Conservation (phyloP, 441 rosid genomes). For the Pelargonium australe region DNA sequence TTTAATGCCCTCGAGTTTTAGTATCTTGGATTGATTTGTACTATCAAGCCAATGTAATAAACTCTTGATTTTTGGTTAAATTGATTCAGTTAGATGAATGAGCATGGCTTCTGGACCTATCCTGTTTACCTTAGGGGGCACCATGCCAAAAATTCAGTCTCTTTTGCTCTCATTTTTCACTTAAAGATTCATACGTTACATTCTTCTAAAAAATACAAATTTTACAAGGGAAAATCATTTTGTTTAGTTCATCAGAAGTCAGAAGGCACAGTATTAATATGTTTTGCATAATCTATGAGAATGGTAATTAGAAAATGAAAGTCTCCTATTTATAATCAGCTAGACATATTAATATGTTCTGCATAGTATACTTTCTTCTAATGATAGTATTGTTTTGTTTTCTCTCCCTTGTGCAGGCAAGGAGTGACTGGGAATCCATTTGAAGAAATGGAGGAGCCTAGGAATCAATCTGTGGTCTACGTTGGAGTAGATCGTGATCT, state of each 20-base stretch:
- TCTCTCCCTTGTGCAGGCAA: conserved; percentile 44
- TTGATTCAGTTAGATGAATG: background rate
- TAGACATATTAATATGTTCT: background rate
- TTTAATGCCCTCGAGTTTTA: background rate
- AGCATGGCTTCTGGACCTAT: background rate
- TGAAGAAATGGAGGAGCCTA: conserved; percentile 40
- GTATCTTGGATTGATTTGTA: background rate
- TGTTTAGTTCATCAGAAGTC: too few relatives aligned
- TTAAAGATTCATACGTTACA: too few relatives aligned
- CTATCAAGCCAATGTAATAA: background rate
- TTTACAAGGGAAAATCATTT: too few relatives aligned
- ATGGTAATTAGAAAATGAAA: too few relatives aligned
- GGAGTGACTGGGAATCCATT: conserved; percentile 53
- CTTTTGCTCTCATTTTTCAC: too few relatives aligned
- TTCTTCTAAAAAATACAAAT: too few relatives aligned
- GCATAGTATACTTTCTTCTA: background rate
- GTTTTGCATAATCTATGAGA: too few relatives aligned
- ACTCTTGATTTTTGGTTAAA: background rate
- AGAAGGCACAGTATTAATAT: too few relatives aligned
- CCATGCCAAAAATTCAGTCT: too few relatives aligned
- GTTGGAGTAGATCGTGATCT: conserved; percentile 72
- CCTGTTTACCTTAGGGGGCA: too few relatives aligned
- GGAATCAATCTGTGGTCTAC: conserved; percentile 71
- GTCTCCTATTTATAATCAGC: too few relatives aligned
- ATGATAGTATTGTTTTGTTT: background rate